Conservation (phyloP, 441 rosid species). For the Iberis amara region DNA sequence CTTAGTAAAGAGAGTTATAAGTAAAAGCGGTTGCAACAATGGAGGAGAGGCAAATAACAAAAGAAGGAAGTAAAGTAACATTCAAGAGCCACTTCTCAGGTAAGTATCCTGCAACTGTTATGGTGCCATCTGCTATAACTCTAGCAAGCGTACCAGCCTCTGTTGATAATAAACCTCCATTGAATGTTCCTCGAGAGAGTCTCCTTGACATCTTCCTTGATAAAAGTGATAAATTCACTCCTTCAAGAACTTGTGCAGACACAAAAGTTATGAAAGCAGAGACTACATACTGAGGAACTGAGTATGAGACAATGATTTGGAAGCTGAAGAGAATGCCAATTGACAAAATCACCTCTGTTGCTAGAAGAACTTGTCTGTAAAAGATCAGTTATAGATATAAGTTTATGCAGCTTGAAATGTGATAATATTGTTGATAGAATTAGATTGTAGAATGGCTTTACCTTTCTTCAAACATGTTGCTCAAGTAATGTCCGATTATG, state of each 20-base stretch:
- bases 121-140: background rate
- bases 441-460: background rate
- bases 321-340: background rate
- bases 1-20: background rate
- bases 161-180: background rate
- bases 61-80: background rate
- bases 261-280: background rate
- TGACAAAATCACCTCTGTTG: background rate
- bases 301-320: background rate
- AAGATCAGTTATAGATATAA: background rate
- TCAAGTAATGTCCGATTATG: background rate
- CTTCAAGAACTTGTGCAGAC: background rate
- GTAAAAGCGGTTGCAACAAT: background rate
- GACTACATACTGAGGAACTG: background rate
- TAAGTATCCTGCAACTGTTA: background rate
- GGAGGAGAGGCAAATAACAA: background rate
- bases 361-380: background rate
- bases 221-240: background rate
- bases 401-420: background rate
- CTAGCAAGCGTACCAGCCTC: background rate
- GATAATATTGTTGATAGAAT: no score
- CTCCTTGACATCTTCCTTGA: background rate
- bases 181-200: background rate
- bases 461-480: background rate
- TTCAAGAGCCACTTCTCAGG: background rate